phyloP scores from a whole-genome alignment of 345 rosid species.

The Eutrema japonicum region DNA sequence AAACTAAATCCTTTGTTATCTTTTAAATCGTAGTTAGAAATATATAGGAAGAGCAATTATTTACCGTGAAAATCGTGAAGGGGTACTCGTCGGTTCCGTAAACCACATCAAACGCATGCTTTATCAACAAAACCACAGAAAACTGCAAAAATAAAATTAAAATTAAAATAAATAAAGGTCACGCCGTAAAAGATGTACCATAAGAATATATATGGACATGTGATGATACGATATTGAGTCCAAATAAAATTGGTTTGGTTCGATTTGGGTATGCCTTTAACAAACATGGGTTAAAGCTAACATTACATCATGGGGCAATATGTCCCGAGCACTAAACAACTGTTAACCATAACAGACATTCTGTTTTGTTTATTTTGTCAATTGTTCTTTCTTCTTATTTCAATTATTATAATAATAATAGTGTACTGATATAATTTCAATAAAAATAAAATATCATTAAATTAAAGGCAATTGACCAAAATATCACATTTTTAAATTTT shows the following conservation, averaged over 20 bases:
- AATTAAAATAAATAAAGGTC: constrained; percentile 7
- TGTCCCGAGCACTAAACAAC: constrained; percentile 15
- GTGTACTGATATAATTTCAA: no score
- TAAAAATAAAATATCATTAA: no score
- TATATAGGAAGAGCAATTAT: neutral
- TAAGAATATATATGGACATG: constrained; percentile 8
- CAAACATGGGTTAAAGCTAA: constrained; percentile 37
- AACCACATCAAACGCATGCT: constrained; percentile 62
- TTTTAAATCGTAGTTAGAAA: neutral
- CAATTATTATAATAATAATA: no score
- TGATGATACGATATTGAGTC: constrained; percentile 5
- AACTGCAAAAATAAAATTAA: constrained; percentile 55
- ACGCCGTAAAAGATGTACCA: constrained; percentile 31
- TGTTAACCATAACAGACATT: constrained; percentile 5
- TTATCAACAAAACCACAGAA: constrained; percentile 62
- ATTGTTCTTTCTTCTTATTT: no score
- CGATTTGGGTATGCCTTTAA: constrained; percentile 21
- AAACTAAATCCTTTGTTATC: neutral
- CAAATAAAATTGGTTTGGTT: constrained; percentile 25
- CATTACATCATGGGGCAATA: constrained; percentile 32
- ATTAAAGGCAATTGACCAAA: no score
- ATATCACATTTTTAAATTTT: no score
- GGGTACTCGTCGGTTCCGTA: constrained; percentile 66
- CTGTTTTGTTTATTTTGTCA: no score
- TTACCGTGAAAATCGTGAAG: constrained; percentile 69